These are phyloP conservation scores for Pleurozium schreberi DNA, from an alignment of 225 moss, liverwort and hornwort species.

Conservation along the genomic window DNA sequence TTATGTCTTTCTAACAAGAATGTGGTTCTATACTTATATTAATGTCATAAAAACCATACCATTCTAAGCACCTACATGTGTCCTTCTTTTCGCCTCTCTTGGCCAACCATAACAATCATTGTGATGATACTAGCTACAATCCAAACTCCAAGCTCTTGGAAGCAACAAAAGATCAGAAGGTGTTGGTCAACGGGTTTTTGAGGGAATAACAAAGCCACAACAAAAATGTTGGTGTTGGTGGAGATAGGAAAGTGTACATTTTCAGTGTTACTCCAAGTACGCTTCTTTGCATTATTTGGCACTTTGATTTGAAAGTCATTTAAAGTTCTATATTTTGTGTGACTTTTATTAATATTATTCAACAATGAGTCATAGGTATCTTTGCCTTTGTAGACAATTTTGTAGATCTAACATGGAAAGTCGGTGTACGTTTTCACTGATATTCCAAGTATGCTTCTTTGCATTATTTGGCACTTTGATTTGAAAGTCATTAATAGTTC, in stretches of 20 bases:
- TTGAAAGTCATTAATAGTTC: neutral
- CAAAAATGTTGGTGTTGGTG: neutral
- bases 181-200: fast-evolving
- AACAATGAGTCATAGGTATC: no score
- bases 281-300: neutral
- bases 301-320: neutral
- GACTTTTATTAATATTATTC: no score
- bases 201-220: fast-evolving
- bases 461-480: neutral
- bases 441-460: no score
- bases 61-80: no score
- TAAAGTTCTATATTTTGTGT: no score
- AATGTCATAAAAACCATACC: neutral
- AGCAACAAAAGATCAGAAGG: neutral
- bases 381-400: no score
- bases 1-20: neutral
- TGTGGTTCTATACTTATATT: neutral
- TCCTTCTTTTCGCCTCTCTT: neutral
- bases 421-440: fast-evolving
- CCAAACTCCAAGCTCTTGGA: fast-evolving
- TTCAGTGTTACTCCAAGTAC: no score
- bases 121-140: neutral
- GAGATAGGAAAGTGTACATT: fast-evolving
- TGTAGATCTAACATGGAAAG: no score
- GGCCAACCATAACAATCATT: neutral